These are phyloP conservation scores for Blastocystis sp. DNA, from an alignment of 352 stramenopile species.

Conservation along the genomic window DNA sequence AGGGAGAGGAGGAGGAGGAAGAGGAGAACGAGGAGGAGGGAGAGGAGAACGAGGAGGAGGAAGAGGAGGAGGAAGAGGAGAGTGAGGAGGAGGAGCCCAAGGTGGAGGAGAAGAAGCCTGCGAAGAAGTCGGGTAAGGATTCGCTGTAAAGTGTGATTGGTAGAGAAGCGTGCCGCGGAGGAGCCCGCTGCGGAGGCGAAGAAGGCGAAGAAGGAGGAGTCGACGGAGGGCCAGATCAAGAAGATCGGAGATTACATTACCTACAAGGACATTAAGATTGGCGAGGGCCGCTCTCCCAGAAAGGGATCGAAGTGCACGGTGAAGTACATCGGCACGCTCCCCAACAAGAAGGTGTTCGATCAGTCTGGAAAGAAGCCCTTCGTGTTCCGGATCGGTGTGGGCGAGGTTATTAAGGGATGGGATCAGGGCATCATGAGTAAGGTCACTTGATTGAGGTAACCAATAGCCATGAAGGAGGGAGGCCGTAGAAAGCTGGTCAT, in stretches of 20 bases:
- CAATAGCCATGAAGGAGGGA: constrained; percentile 53
- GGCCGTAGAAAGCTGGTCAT: constrained; percentile 67
- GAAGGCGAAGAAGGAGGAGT: constrained; percentile 22
- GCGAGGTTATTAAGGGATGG: constrained; percentile 75
- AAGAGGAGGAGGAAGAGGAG: constrained; percentile 38
- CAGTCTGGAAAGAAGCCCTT: constrained; percentile 57
- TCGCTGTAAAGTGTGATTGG: not conserved
- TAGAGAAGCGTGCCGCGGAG: constrained; percentile 15
- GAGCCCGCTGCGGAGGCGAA: constrained; percentile 10
- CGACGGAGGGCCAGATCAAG: not conserved
- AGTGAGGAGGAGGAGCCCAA: constrained; percentile 41
- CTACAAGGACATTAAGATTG: constrained; percentile 56
- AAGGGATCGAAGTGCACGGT: constrained; percentile 57
- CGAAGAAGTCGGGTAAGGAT: constrained; percentile 10
- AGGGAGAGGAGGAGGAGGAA: constrained; percentile 26
- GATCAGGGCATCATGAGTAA: constrained; percentile 72
- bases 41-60: constrained; percentile 10
- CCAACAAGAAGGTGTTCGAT: constrained; percentile 58
- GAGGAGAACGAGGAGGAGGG: constrained; percentile 1
- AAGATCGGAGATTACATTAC: constrained; percentile 56
- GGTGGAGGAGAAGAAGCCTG: constrained; percentile 25
- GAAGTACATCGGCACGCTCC: constrained; percentile 58
- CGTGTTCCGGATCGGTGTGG: constrained; percentile 60
- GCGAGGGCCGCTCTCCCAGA: constrained; percentile 6
- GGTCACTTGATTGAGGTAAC: not conserved